Percentiles rank a stretch among this genome's conserved stretches.
Conservation (phyloP, 805 yeast species). For the Jamesozyma piceae region DNA sequence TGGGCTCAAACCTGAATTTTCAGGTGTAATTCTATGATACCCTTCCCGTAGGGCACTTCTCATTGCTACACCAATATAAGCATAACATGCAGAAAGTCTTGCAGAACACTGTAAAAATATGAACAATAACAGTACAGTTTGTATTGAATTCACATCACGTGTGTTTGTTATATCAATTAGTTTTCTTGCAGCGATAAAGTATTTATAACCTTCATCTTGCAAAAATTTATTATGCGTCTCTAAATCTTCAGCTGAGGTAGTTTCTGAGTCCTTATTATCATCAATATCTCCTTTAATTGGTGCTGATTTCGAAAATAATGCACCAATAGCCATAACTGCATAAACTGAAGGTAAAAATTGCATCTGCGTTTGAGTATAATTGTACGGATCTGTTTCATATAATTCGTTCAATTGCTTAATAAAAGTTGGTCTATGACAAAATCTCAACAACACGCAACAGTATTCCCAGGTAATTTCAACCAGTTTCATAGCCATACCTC, state of each 20-base stretch:
- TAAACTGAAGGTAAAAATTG: conserved; percentile 74
- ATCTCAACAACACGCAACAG: conserved; percentile 75
- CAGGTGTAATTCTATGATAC: conserved; percentile 62
- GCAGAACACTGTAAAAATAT: conserved; percentile 81
- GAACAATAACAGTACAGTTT: conserved; percentile 78
- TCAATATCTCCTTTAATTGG: background rate
- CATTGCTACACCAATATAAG: conserved; percentile 83
- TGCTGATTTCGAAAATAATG: conserved; percentile 46
- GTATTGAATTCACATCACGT: conserved; percentile 72
- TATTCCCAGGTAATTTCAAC: conserved; percentile 77
- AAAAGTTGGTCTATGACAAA: conserved; percentile 79
- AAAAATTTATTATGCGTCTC: conserved; percentile 23
- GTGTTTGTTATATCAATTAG: conserved; percentile 81
- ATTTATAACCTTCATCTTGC: conserved; percentile 64
- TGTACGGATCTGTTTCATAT: conserved; percentile 67
- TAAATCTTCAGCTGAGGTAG: background rate
- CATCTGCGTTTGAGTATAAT: conserved; percentile 69
- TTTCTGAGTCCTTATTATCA: conserved; percentile 2
- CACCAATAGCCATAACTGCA: conserved; percentile 80
- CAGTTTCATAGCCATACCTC: conserved; percentile 61
- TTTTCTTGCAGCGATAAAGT: conserved; percentile 77
- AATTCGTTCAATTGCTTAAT: conserved; percentile 64
- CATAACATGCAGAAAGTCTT: conserved; percentile 77
- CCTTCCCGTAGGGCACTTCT: conserved; percentile 83
- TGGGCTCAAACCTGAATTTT: conserved; percentile 37